phyloP scores from a whole-genome alignment of 306 rosid species.

The Rosa chinensis region DNA sequence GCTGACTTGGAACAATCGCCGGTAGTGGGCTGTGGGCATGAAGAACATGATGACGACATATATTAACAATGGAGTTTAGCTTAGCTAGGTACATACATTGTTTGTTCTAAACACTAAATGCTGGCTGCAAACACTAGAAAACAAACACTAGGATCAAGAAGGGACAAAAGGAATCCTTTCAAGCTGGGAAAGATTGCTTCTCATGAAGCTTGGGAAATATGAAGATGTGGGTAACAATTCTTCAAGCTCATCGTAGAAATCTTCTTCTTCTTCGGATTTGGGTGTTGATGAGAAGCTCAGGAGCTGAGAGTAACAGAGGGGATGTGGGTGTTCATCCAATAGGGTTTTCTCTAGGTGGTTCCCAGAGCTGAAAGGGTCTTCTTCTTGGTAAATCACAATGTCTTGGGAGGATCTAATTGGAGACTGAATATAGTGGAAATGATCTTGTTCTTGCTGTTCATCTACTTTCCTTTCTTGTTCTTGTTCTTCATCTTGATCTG shows the following conservation, averaged over 20 bases:
- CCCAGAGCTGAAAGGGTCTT: slow-evolving; percentile 43
- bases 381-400: slow-evolving; percentile 38
- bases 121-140: slow-evolving; percentile 26
- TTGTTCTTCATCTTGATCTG: slow-evolving; percentile 14
- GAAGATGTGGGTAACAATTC: slow-evolving; percentile 70
- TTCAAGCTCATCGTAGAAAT: slow-evolving; percentile 90
- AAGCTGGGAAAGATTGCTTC: slow-evolving; percentile 51
- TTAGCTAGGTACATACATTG: slow-evolving; percentile 33
- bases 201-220: slow-evolving; percentile 57
- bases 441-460: slow-evolving; percentile 31
- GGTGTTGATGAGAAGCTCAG: slow-evolving; percentile 42
- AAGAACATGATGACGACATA: slow-evolving; percentile 5
- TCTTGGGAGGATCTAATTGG: slow-evolving; percentile 42
- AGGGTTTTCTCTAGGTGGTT: slow-evolving; percentile 40
- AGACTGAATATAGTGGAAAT: slow-evolving; percentile 51
- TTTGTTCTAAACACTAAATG: slow-evolving; percentile 27
- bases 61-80: slow-evolving; percentile 14
- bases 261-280: slow-evolving; percentile 58
- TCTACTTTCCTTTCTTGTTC: slow-evolving; percentile 13
- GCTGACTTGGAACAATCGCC: background rate
- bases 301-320: slow-evolving; percentile 41
- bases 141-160: slow-evolving; percentile 56
- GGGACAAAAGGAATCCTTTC: slow-evolving; percentile 74
- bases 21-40: slow-evolving; percentile 22
- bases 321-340: slow-evolving; percentile 58